phyloP scores from a whole-genome alignment of 2,329 filamentous ascomycete genomes.

The Microthyrium microscopicum region DNA sequence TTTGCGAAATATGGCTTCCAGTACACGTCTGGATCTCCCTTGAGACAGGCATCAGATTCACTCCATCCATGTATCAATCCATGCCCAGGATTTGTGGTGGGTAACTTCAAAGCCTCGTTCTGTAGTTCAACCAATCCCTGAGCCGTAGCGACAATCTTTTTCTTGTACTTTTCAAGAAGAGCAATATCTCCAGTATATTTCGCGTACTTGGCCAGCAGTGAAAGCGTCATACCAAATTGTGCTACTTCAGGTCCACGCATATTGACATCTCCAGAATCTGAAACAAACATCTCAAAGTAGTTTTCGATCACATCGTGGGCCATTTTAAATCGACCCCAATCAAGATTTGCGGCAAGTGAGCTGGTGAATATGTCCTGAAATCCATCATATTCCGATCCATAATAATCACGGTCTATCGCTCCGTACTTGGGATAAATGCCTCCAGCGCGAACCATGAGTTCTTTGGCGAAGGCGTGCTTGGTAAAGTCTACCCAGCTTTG shows the following conservation, averaged over 20 bases:
- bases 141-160: constrained; percentile 4
- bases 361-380: constrained; percentile 7
- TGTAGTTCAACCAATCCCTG: constrained; percentile 2
- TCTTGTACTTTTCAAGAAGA: constrained; percentile 2
- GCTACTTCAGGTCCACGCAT: constrained; percentile 6
- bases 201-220: constrained; percentile 4
- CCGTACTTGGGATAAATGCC: constrained; percentile 6
- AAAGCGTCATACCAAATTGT: constrained; percentile 6
- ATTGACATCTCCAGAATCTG: constrained; percentile 1
- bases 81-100: neutral
- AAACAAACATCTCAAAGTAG: constrained; percentile 3
- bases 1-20: constrained; percentile 6
- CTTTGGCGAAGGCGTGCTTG: constrained; percentile 4
- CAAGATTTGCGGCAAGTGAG: constrained; percentile 3
- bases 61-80: constrained; percentile 7
- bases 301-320: constrained; percentile 5
- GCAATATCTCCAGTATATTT: constrained; percentile 3
- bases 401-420: constrained; percentile 2
- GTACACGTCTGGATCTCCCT: constrained; percentile 1
- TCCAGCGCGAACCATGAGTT: constrained; percentile 6
- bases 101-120: constrained; percentile 3
- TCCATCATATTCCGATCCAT: constrained; percentile 3
- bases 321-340: constrained; percentile 4
- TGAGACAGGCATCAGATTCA: constrained; percentile 2
- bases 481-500: constrained; percentile 4